phyloP scores from a whole-genome alignment of 345 rosid genomes.

The Laguncularia racemosa region DNA sequence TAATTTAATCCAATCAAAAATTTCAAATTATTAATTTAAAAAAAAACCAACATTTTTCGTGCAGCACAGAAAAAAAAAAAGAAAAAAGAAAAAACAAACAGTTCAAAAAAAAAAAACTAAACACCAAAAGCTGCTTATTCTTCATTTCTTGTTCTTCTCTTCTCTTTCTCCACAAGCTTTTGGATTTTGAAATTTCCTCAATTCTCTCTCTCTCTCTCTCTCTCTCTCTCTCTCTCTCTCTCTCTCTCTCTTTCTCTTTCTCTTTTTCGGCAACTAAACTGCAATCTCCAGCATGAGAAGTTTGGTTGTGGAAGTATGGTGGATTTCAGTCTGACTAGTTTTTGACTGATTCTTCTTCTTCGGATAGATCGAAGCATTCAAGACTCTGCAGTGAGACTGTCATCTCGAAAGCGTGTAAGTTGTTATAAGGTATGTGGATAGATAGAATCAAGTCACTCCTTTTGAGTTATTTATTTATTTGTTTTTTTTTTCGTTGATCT shows the following conservation, averaged over 20 bases:
- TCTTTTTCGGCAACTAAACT: constrained; percentile 36
- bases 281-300: neutral
- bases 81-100: too few species aligned
- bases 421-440: too few species aligned
- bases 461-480: too few species aligned
- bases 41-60: neutral
- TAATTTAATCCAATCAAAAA: neutral
- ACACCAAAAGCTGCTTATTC: constrained; percentile 26
- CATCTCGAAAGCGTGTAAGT: too few species aligned
- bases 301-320: neutral
- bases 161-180: constrained; percentile 36
- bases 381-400: too few species aligned
- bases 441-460: too few species aligned
- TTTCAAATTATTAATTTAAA: neutral
- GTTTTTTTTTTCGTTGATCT: too few species aligned
- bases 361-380: neutral
- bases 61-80: constrained; percentile 10
- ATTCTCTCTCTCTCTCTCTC: neutral
- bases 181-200: constrained; percentile 11
- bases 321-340: neutral
- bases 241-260: constrained; percentile 16
- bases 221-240: constrained; percentile 9
- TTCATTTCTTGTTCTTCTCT: neutral
- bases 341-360: constrained; percentile 7
- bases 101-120: too few species aligned